These are phyloP conservation scores for Lactarius vividus DNA, from an alignment of 768 basidiomycete species.

Conservation along the genomic window DNA sequence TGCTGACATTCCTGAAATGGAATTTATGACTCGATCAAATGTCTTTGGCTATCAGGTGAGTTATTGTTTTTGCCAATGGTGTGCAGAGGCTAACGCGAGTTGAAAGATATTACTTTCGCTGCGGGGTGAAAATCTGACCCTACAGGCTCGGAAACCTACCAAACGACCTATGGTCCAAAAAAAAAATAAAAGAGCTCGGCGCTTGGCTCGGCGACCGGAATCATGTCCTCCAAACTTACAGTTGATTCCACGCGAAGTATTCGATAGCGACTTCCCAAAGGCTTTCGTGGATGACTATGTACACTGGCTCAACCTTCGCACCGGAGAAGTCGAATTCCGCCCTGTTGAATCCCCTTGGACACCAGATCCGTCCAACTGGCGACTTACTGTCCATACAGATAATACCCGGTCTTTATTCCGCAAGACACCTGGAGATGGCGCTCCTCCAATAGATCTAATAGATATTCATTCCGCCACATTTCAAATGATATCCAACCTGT, in stretches of 20 bases:
- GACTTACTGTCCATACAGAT: background rate
- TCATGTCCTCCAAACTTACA: constrained; percentile 23
- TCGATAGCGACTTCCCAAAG: constrained; percentile 35
- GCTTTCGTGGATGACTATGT: background rate
- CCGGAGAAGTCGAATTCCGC: constrained; percentile 34
- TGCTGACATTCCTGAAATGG: background rate
- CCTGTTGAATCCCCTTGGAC: constrained; percentile 35
- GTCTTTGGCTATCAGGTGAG: background rate
- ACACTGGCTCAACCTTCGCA: constrained; percentile 38
- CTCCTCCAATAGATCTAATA: background rate
- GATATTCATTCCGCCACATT: background rate
- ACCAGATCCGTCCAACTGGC: constrained; percentile 34
- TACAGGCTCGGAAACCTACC: background rate
- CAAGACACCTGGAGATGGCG: background rate
- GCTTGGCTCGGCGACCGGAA: too few species aligned
- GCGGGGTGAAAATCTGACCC: background rate
- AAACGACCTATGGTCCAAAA: too few species aligned
- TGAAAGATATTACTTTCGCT: background rate
- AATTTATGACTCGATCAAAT: constrained; percentile 2
- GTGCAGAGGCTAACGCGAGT: background rate
- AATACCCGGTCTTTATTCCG: background rate
- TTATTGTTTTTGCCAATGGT: background rate
- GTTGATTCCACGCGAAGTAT: constrained; percentile 35
- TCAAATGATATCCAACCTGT: background rate
- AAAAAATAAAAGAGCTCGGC: too few species aligned